phyloP scores from a whole-genome alignment of 1,284 basidiomycete species.

The Pseudozyma sp. region DNA sequence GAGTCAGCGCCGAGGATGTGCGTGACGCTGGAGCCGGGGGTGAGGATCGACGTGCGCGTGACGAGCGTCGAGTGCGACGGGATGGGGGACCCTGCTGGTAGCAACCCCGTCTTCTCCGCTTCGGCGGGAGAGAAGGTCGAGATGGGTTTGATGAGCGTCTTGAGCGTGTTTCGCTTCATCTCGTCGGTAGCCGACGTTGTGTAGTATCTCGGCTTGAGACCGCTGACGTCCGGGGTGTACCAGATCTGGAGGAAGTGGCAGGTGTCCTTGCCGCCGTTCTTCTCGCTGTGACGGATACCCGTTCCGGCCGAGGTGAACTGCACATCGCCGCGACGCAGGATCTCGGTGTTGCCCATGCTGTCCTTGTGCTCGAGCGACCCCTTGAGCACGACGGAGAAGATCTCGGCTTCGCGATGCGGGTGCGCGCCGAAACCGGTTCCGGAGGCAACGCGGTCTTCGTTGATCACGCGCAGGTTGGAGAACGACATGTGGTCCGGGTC shows the following conservation, averaged over 20 bases:
- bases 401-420: constrained; percentile 80
- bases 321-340: constrained; percentile 85
- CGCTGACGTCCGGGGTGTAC: constrained; percentile 47
- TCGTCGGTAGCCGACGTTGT: constrained; percentile 49
- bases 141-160: constrained; percentile 55
- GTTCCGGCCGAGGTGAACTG: constrained; percentile 91
- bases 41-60: constrained; percentile 45
- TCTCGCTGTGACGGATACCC: constrained; percentile 77
- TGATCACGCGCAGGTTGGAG: constrained; percentile 74
- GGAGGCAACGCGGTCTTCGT: constrained; percentile 87
- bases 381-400: constrained; percentile 86
- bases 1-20: constrained; percentile 51
- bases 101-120: constrained; percentile 28
- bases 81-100: constrained; percentile 46
- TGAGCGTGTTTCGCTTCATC: constrained; percentile 43
- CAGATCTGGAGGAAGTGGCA: constrained; percentile 62
- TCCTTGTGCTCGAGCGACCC: constrained; percentile 81
- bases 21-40: constrained; percentile 25
- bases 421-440: constrained; percentile 86
- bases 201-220: constrained; percentile 52
- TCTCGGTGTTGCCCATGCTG: constrained; percentile 87
- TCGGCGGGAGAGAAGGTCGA: constrained; percentile 30
- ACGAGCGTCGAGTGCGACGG: constrained; percentile 49
- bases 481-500: constrained; percentile 73
- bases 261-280: constrained; percentile 76